Percentiles rank a stretch among this genome's conserved stretches.
These are phyloP conservation scores for Zymoseptoria pseudotritici DNA, from an alignment of 2,329 filamentous ascomycete genomes.

Conservation along the genomic window DNA sequence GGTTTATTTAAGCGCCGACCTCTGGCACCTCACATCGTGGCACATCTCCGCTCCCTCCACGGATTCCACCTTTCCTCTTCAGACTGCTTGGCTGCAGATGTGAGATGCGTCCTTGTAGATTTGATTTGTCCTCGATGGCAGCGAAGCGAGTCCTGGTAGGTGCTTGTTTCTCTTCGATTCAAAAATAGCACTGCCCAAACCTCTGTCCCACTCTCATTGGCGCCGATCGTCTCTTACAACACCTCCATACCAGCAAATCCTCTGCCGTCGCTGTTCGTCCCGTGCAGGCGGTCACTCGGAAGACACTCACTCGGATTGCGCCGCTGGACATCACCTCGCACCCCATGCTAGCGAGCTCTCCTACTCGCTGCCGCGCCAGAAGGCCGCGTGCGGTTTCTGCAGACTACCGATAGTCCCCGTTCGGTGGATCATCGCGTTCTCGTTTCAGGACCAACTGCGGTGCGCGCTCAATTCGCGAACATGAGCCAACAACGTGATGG, in stretches of 20 bases:
- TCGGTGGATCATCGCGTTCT: conserved; percentile 3
- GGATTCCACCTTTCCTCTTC: neutral
- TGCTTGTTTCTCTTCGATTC: conserved; percentile 1
- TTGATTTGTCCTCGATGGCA: conserved; percentile 2
- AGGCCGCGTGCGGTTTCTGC: conserved; percentile 8
- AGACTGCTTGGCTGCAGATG: neutral
- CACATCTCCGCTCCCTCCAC: neutral
- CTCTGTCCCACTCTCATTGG: conserved; percentile 2
- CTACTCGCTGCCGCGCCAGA: conserved; percentile 15
- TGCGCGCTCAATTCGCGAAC: conserved; percentile 14
- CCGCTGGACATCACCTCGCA: conserved; percentile 4
- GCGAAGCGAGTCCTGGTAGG: neutral
- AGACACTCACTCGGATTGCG: neutral
- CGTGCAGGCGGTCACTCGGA: conserved; percentile 2
- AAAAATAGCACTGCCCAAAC: conserved; percentile 5
- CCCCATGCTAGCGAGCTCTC: conserved; percentile 9
- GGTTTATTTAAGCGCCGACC: too few relatives aligned
- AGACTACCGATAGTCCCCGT: conserved; percentile 8
- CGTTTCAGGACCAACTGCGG: conserved; percentile 11
- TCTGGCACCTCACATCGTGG: too few relatives aligned
- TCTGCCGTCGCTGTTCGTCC: neutral
- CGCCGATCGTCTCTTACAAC: neutral
- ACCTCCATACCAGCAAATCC: neutral
- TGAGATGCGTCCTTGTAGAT: neutral
- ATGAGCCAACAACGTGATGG: conserved; percentile 28